Percentiles rank a stretch among this genome's conserved stretches.
These are phyloP conservation scores for Aureobasidium musti DNA, from an alignment of 2,329 filamentous ascomycete species.

Conservation along the genomic window DNA sequence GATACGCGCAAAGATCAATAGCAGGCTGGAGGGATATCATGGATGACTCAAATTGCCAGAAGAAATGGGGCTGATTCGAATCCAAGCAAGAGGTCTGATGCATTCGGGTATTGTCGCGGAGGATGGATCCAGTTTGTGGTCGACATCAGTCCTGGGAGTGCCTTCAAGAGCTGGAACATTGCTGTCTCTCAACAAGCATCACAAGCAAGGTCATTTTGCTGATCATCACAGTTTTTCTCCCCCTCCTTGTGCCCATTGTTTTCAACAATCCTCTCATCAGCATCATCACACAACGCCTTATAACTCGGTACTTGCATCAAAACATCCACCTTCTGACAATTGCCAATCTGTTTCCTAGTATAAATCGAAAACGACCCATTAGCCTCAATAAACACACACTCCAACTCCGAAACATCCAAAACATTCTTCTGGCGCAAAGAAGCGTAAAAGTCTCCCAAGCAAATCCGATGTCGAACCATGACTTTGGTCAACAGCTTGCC, in stretches of 20 bases:
- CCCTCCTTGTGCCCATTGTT: background rate
- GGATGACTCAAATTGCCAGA: too few relatives aligned
- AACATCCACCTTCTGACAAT: background rate
- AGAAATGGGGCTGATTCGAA: too few relatives aligned
- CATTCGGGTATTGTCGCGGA: too few relatives aligned
- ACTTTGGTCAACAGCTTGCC: constrained; percentile 3
- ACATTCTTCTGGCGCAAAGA: constrained; percentile 9
- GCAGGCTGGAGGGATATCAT: too few relatives aligned
- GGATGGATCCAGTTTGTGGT: too few relatives aligned
- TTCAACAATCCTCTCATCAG: background rate
- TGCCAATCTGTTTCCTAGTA: background rate
- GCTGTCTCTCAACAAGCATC: background rate
- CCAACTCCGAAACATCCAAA: background rate
- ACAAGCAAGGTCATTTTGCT: background rate
- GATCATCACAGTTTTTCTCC: background rate
- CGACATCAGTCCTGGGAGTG: too few relatives aligned
- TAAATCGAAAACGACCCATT: constrained; percentile 5
- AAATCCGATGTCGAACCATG: background rate
- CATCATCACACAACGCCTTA: constrained; percentile 1
- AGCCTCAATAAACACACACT: constrained; percentile 10
- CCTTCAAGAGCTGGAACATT: background rate
- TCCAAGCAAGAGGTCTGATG: too few relatives aligned
- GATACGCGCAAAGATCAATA: too few relatives aligned
- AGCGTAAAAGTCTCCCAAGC: constrained; percentile 1
- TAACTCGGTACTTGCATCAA: constrained; percentile 9